phyloP scores from a whole-genome alignment of 2,329 filamentous ascomycete genomes.

The Cladorrhinum sp. region DNA sequence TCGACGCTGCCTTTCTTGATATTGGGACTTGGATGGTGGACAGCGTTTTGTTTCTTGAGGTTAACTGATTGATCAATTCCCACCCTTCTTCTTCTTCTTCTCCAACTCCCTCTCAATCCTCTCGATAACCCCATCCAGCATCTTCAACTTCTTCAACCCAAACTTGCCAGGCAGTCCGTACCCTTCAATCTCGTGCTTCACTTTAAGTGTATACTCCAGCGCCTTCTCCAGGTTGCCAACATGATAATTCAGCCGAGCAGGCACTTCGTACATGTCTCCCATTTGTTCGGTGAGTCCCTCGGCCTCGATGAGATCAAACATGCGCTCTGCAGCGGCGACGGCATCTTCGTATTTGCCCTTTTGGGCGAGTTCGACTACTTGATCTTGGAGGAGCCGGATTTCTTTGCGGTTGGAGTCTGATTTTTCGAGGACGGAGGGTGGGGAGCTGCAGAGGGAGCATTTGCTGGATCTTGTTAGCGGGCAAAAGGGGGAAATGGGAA shows the following conservation, averaged over 20 bases:
- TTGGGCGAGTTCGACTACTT: slow-evolving; percentile 17
- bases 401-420: slow-evolving; percentile 16
- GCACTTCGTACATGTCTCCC: slow-evolving; percentile 24
- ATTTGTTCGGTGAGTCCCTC: slow-evolving; percentile 20
- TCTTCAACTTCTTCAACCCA: slow-evolving; percentile 11
- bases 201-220: slow-evolving; percentile 15
- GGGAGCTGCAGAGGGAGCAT: slow-evolving; percentile 21
- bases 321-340: slow-evolving; percentile 9
- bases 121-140: slow-evolving; percentile 11
- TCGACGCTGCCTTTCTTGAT: background rate
- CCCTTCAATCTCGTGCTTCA: slow-evolving; percentile 15
- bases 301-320: slow-evolving; percentile 20
- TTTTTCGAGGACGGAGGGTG: background rate
- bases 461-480: slow-evolving; percentile 1
- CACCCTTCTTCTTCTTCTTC: slow-evolving; percentile 2
- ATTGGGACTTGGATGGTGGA: slow-evolving; percentile 1
- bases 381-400: slow-evolving; percentile 12
- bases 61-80: background rate
- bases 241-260: slow-evolving; percentile 23
- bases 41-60: slow-evolving; percentile 5
- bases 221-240: slow-evolving; percentile 24
- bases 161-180: slow-evolving; percentile 16
- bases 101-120: slow-evolving; percentile 16
- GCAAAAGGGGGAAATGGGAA: too few relatives aligned
- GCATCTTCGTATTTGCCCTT: slow-evolving; percentile 19